Conservation (phyloP, 805 yeast genomes). For the Metschnikowia hibisci region DNA sequence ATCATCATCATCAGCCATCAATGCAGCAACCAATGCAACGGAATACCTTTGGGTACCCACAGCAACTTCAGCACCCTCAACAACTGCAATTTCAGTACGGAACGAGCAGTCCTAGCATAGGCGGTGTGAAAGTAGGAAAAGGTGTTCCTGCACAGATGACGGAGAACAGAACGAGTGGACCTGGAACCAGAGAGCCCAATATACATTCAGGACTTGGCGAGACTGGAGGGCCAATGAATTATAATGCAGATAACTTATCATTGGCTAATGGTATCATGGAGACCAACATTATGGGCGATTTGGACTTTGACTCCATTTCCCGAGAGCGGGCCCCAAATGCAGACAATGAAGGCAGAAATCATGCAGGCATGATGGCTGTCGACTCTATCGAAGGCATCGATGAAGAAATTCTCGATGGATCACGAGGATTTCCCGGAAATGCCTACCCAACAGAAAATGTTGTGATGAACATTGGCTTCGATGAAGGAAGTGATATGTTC, state of each 20-base stretch:
- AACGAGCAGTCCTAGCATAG: background rate
- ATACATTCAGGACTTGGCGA: no score
- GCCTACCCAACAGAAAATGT: background rate
- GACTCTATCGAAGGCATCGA: slow-evolving; percentile 3
- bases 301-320: background rate
- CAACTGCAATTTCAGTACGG: background rate
- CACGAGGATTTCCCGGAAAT: slow-evolving; percentile 1
- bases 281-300: slow-evolving; percentile 1
- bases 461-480: slow-evolving; percentile 3
- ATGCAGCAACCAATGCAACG: background rate
- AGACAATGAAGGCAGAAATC: background rate
- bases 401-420: background rate
- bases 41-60: background rate
- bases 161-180: background rate
- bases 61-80: background rate
- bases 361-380: slow-evolving; percentile 4
- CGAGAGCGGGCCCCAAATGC: background rate
- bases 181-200: background rate
- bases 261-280: slow-evolving; percentile 1
- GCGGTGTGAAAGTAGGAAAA: background rate
- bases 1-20: background rate
- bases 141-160: background rate
- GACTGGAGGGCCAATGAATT: background rate
- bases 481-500: slow-evolving; percentile 1
- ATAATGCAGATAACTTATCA: background rate